Evolutionary conservation across 192 early-diverging fungal genomes (phyloP).

Genomic region (Rhizoclosmatium sp.): DNA sequence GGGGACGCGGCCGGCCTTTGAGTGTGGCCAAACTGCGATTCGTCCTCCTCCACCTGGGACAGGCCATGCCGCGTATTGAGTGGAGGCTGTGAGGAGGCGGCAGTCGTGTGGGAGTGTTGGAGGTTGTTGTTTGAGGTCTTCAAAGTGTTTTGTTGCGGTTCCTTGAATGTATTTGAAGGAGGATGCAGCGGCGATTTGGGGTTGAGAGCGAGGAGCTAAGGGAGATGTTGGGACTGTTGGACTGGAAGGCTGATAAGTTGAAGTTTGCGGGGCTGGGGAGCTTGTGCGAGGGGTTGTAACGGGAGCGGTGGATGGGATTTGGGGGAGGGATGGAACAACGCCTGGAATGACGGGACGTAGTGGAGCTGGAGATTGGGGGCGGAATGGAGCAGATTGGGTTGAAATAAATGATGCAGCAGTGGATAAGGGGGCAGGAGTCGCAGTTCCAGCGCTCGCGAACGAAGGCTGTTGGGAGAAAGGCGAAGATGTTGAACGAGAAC

Average conservation of each 20-base stretch:
- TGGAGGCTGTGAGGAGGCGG: constrained; percentile 63
- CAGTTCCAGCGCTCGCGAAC: constrained; percentile 7
- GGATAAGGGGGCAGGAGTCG: not conserved
- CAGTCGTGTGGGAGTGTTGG: constrained; percentile 61
- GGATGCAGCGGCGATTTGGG: constrained; percentile 34
- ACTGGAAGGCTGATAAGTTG: not conserved
- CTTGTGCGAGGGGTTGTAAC: not conserved
- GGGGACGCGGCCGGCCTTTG: constrained; percentile 70
- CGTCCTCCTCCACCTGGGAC: constrained; percentile 82
- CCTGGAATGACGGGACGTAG: not conserved
- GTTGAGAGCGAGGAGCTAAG: not conserved
- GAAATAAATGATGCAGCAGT: not conserved
- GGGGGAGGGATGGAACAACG: not conserved
- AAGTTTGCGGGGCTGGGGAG: not conserved
- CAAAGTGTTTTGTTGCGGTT: constrained; percentile 57
- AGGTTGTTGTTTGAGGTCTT: constrained; percentile 61
- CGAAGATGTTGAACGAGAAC: not conserved
- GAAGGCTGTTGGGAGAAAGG: not conserved
- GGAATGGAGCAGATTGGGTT: not conserved
- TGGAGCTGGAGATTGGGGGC: not conserved
- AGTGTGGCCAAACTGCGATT: constrained; percentile 70
- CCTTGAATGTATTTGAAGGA: constrained; percentile 54
- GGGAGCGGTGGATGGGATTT: not conserved
- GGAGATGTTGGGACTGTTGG: constrained; percentile 1
- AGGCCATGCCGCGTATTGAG: constrained; percentile 73